These are phyloP conservation scores for Hepatocystis sp. DNA, from an alignment of 169 alveolate genomes.

Conservation along the genomic window DNA sequence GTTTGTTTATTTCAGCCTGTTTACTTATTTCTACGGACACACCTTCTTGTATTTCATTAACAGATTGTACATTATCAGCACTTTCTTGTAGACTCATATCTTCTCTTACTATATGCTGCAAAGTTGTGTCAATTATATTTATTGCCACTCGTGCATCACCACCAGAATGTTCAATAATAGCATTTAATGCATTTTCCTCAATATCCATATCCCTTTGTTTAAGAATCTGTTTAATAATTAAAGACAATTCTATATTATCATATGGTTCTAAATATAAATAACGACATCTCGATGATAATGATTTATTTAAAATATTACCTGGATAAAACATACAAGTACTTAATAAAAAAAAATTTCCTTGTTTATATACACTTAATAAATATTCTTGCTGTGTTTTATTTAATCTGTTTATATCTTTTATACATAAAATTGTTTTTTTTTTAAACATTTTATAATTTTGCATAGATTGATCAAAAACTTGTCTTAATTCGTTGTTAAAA, in stretches of 20 bases:
- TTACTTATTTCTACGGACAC: no score
- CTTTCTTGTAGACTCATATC: conserved; percentile 7
- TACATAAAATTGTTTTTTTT: conserved; percentile 34
- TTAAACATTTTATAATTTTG: conserved; percentile 43
- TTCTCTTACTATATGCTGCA: conserved; percentile 21
- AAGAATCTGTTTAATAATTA: conserved; percentile 45
- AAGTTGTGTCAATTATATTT: conserved; percentile 41
- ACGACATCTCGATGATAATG: conserved; percentile 50
- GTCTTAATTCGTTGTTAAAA: conserved; percentile 52
- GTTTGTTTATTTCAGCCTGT: no score
- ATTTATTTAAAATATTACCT: conserved; percentile 55
- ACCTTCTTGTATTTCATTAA: no score
- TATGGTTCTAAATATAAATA: conserved; percentile 32
- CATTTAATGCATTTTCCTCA: conserved; percentile 49
- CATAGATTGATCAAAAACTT: conserved; percentile 45
- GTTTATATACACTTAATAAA: conserved; percentile 33
- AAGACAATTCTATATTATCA: conserved; percentile 54
- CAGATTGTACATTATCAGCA: no score
- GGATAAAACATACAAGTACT: conserved; percentile 63
- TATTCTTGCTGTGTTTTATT: conserved; percentile 70
- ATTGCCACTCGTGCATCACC: conserved; percentile 75
- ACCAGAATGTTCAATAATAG: conserved; percentile 55
- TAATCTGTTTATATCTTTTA: conserved; percentile 72
- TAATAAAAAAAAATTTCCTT: conserved; percentile 47
- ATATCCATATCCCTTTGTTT: conserved; percentile 32